Evolutionary conservation across 2,329 filamentous ascomycete genomes (phyloP).

Genomic region (Trichophyton equinum): DNA sequence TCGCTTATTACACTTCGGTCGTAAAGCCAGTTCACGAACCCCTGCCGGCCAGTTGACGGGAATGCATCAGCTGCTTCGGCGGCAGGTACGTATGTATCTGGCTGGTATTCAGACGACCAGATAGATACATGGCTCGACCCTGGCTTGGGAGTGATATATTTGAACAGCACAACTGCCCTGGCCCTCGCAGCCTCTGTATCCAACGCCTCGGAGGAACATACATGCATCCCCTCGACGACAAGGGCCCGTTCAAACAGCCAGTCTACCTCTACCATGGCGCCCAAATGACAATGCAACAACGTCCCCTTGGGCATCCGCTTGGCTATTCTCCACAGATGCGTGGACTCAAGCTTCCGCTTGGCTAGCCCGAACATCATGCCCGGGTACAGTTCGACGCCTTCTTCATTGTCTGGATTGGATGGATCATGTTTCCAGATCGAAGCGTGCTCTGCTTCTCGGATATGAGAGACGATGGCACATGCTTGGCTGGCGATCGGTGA

Average conservation of each 20-base stretch:
- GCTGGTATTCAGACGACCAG: slow-evolving; percentile 54
- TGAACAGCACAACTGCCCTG: slow-evolving; percentile 48
- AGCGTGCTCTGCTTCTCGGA: slow-evolving; percentile 63
- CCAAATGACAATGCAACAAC: slow-evolving; percentile 74
- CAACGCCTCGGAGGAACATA: slow-evolving; percentile 49
- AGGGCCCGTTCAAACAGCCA: slow-evolving; percentile 64
- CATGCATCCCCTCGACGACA: slow-evolving; percentile 58
- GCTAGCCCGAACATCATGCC: slow-evolving; percentile 90
- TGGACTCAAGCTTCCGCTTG: slow-evolving; percentile 73
- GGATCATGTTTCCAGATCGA: slow-evolving; percentile 54
- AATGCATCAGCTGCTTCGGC: slow-evolving; percentile 57
- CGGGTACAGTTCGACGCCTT: slow-evolving; percentile 56
- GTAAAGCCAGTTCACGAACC: slow-evolving; percentile 68
- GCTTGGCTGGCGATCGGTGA: slow-evolving; percentile 69
- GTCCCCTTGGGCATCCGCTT: slow-evolving; percentile 75
- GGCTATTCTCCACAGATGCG: slow-evolving; percentile 74
- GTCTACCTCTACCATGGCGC: slow-evolving; percentile 81
- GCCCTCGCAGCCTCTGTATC: slow-evolving; percentile 41
- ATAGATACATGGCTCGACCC: slow-evolving; percentile 38
- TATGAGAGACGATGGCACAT: slow-evolving; percentile 64
- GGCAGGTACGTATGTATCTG: slow-evolving; percentile 47
- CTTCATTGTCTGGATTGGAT: slow-evolving; percentile 50
- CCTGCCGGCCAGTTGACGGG: slow-evolving; percentile 55
- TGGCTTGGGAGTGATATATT: slow-evolving; percentile 27
- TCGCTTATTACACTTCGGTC: slow-evolving; percentile 58